These are phyloP conservation scores for Citrus australasica DNA, from an alignment of 345 rosid species.

Conservation along the genomic window DNA sequence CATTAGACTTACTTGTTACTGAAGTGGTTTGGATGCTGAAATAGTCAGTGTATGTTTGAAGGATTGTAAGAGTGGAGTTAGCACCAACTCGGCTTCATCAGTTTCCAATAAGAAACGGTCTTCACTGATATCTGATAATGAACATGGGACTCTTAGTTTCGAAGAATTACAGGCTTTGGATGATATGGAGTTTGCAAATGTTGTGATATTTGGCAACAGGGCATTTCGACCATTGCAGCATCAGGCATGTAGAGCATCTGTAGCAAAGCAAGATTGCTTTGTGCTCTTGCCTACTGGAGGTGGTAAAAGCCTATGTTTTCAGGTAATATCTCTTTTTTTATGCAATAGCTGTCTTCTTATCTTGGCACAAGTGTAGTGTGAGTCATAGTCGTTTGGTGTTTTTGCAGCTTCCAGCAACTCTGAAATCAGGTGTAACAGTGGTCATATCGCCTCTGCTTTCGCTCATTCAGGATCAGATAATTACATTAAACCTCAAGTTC, in stretches of 20 bases:
- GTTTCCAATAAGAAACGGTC: constrained; percentile 31
- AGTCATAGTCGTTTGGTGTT: constrained; percentile 2
- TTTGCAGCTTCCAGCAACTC: constrained; percentile 83
- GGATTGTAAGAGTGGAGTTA: constrained; percentile 43
- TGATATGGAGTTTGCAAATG: constrained; percentile 79
- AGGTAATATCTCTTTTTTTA: constrained; percentile 41
- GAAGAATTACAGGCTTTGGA: constrained; percentile 75
- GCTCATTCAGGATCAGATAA: constrained; percentile 89
- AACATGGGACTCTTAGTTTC: constrained; percentile 45
- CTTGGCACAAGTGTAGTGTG: constrained; percentile 1
- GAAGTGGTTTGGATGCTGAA: constrained; percentile 20
- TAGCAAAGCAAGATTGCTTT: constrained; percentile 74
- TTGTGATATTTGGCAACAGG: constrained; percentile 74
- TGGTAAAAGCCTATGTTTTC: constrained; percentile 89
- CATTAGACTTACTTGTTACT: background rate
- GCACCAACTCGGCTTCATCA: constrained; percentile 38
- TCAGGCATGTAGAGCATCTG: constrained; percentile 74
- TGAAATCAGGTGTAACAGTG: constrained; percentile 81
- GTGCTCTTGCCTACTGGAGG: constrained; percentile 93
- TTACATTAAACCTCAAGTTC: constrained; percentile 70
- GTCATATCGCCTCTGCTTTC: constrained; percentile 83
- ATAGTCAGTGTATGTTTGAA: constrained; percentile 31
- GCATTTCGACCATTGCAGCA: constrained; percentile 71
- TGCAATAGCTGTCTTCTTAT: background rate
- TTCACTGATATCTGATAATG: constrained; percentile 21